phyloP scores from a whole-genome alignment of 1,284 basidiomycete species.

The Sphaerobolus stellatus region DNA sequence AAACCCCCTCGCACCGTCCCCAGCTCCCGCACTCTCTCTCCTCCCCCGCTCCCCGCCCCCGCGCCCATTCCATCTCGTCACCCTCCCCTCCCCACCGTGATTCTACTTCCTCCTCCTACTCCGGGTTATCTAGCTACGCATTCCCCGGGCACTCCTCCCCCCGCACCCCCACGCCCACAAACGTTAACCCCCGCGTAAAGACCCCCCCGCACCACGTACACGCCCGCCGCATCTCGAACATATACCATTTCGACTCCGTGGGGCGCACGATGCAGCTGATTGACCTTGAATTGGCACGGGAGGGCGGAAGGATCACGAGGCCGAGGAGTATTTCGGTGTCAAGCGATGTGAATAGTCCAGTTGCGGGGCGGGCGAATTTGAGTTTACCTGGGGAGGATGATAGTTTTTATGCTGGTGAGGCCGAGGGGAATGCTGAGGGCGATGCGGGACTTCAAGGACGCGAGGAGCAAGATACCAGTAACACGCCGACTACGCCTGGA shows the following conservation, averaged over 20 bases:
- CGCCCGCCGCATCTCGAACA: conserved; percentile 8
- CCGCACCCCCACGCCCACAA: neutral
- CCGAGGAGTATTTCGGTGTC: conserved; percentile 6
- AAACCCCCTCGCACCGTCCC: neutral
- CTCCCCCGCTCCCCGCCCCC: neutral
- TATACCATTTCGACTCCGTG: conserved; percentile 8
- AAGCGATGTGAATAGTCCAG: conserved; percentile 4
- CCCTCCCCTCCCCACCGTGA: neutral
- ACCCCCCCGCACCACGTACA: conserved; percentile 4
- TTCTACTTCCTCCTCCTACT: neutral
- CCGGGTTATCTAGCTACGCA: neutral
- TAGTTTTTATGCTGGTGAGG: too few relatives aligned
- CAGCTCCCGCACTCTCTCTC: neutral
- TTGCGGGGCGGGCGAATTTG: neutral
- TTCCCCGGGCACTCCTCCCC: too few relatives aligned
- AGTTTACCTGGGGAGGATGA: neutral
- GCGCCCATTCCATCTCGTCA: neutral
- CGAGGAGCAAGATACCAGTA: too few relatives aligned
- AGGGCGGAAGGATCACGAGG: neutral
- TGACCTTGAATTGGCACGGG: neutral
- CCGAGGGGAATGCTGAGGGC: too few relatives aligned
- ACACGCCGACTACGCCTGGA: neutral
- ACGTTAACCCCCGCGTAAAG: neutral
- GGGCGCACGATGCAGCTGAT: neutral
- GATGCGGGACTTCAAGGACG: too few relatives aligned